Evolutionary conservation across 2,329 filamentous ascomycete genomes (phyloP).

Genomic region (Cladophialophora bantiana): DNA sequence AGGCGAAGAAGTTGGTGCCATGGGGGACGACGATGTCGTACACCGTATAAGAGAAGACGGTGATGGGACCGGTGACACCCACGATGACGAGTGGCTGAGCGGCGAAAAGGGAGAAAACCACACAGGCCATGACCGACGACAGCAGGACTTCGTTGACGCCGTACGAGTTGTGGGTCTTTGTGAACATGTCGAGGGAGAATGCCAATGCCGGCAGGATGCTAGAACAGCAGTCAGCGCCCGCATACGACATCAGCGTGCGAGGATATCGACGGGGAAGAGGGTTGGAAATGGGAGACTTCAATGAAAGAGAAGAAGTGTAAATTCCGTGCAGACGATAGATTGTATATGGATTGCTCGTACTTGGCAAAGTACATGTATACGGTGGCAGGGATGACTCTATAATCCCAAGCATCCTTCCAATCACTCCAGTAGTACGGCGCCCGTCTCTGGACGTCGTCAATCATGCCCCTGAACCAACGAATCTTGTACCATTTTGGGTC

Average conservation of each 20-base stretch:
- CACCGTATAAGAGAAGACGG: slow-evolving; percentile 92
- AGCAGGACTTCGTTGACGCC: slow-evolving; percentile 93
- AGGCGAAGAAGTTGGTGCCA: slow-evolving; percentile 81
- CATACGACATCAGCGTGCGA: not conserved
- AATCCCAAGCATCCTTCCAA: slow-evolving; percentile 88
- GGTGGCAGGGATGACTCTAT: slow-evolving; percentile 84
- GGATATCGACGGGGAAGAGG: not conserved
- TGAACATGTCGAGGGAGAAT: slow-evolving; percentile 93
- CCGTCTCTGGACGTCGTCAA: slow-evolving; percentile 76
- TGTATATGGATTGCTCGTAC: slow-evolving; percentile 57
- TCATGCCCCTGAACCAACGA: slow-evolving; percentile 77
- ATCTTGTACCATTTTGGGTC: slow-evolving; percentile 73
- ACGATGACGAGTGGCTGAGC: slow-evolving; percentile 90
- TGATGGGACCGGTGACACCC: slow-evolving; percentile 88
- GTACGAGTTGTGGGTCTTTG: slow-evolving; percentile 81
- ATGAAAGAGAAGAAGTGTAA: slow-evolving; percentile 1
- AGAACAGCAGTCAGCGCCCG: slow-evolving; percentile 23
- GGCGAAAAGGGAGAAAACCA: slow-evolving; percentile 80
- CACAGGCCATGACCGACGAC: slow-evolving; percentile 79
- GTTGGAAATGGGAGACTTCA: not conserved
- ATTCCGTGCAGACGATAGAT: slow-evolving; percentile 35
- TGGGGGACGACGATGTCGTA: slow-evolving; percentile 84
- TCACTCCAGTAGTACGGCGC: slow-evolving; percentile 81
- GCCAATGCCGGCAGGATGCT: slow-evolving; percentile 87
- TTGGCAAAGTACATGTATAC: slow-evolving; percentile 97